Base-by-base conservation (phyloP, 352 stramenopile species). In the Phytophthora kernoviae region DNA sequence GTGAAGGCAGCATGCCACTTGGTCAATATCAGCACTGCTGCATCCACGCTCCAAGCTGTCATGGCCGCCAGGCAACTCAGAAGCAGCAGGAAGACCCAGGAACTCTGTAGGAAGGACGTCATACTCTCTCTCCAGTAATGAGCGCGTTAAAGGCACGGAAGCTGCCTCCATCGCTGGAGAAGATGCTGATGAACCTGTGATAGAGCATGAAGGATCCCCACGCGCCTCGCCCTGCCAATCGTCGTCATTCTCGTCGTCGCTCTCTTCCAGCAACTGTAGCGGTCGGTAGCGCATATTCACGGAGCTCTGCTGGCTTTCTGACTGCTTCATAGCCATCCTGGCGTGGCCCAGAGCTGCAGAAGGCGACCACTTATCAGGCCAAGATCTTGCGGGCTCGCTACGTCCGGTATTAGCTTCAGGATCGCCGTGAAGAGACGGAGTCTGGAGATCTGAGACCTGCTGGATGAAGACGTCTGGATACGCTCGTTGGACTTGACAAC, bases 11-110 rank as follows among this genome's bases (percentile, higher is more conserved):
- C 56, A 43, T 77, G 82, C 11, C 79, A 33, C 7, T 58, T 55
- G 0, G 68, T 67, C 7, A 93, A 61, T 7, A 75, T 33, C 40
- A 88, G 52, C 45, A 90, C 81, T 42, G 73, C 81, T 2, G 52
- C 73, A 59, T 94, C 82, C 27, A 94, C 65, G 46, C 66, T 81
- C 79, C 84, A 92, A 7, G 83, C 83, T 12, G 77, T 77, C 41
- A 84, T 39, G 17, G 83, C 90, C 11, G 82, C 62, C 2, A 88
- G 27, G 6, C 72, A 44, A 22, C 82, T 81, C 27, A 92, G 60
- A 11, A 94, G 40, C 20, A 92, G 55, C 45, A 94, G 62, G 46
- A 88, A 83, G 17, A 92, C 75, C 84, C 84, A 93, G 44, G 79
- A 88, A 62, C 84, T 91, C 54, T 88, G 69, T 32, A 91, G 55